Conservation (phyloP, 1,139 yeast species). For the Pichia sp. region DNA sequence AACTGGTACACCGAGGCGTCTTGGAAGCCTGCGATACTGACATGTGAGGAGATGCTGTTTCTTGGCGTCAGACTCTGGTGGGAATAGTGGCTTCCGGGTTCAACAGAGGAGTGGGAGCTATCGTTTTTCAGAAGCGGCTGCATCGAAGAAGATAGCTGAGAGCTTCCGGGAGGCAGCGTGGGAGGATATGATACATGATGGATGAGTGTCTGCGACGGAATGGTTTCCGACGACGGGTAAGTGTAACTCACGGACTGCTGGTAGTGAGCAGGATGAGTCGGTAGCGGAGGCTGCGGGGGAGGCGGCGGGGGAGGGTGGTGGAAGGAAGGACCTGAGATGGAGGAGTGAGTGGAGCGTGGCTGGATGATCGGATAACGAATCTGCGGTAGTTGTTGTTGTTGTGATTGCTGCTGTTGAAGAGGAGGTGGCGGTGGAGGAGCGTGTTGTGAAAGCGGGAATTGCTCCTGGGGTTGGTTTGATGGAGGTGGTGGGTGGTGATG, state of each 20-base stretch:
- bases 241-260: not conserved
- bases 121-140: not conserved
- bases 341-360: not conserved
- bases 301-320: not conserved
- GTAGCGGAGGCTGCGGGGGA: not conserved
- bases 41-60: constrained; percentile 4
- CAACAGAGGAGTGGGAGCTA: not conserved
- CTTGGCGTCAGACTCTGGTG: constrained; percentile 1
- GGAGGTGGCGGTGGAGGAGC: not conserved
- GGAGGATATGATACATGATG: not conserved
- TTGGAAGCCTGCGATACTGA: not conserved
- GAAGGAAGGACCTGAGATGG: constrained; percentile 2
- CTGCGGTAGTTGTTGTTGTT: constrained; percentile 3
- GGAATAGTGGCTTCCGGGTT: not conserved
- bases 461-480: not conserved
- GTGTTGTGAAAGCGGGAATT: not conserved
- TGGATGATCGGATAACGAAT: not conserved
- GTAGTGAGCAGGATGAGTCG: not conserved
- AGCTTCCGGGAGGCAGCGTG: not conserved
- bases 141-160: not conserved
- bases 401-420: constrained; percentile 4
- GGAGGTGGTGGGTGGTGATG: not conserved
- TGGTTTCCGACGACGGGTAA: not conserved
- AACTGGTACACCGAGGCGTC: not conserved
- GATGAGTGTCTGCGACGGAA: not conserved